Evolutionary conservation across 768 basidiomycete genomes (phyloP), one percentile per base, ranked within the genome.

Genomic region (Rhodotorula kratochvilovae): DNA sequence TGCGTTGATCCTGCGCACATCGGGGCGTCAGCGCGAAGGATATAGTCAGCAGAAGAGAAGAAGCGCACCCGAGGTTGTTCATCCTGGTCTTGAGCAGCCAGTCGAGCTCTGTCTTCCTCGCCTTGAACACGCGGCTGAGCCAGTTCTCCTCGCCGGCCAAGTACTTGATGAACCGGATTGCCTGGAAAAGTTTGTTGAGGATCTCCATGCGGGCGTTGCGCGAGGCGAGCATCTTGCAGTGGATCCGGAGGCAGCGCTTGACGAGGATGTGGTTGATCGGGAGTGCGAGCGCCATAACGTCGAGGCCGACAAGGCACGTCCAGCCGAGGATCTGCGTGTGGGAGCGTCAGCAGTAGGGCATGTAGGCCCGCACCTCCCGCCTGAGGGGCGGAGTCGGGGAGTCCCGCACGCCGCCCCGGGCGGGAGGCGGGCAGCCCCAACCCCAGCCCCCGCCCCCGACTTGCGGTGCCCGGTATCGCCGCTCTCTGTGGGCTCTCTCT

Each of bases 151-250:
- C 73, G 23, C 59, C 58, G 1, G 68, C 68, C 19, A 42, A 60
- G 59, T 61, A 67, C 67, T 70, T 74, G 57, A 82, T 81, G 63
- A 72, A 72, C 3, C 70, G 65, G 19, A 71, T 55, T 7, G 70
- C 79, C 1, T 76, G 71, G 42, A 82, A 78, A 12, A 81, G 76
- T 57, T 82, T 81, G 48, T 80, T 82, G 33, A 80, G 78, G 21
- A 78, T 76, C 61, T 81, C 79, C 39, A 81, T 76, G 17, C 82
- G 76, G 3, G 73, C 76, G 63, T 82, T 81, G 5, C 80, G 79
- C 3, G 81, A 79, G 10, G 76, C 70, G 69, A 81, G 78, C 61
- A 81, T 78, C 45, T 71, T 33, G 21, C 66, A 56, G 43, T 75
- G 70, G 10, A 71, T 67, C 55, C 64, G 43, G 53, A 71, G 67